Evolutionary conservation across 139 green algal genomes (phyloP).

Genomic region (Closterium sp.): DNA sequence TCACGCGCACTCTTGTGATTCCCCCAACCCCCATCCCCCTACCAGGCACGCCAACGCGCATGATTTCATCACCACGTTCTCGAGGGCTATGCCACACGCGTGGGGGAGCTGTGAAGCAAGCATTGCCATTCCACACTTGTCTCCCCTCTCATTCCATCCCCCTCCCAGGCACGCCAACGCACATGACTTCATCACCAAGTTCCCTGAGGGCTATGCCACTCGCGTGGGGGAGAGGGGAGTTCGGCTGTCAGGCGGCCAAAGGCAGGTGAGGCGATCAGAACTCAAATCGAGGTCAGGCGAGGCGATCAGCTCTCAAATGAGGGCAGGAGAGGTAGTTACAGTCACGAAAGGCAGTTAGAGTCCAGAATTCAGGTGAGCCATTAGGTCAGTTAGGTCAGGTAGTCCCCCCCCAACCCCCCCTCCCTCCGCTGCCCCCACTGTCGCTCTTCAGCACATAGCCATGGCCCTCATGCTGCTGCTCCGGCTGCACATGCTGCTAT

Average conservation of each 20-base stretch:
- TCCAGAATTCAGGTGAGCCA: too few relatives aligned
- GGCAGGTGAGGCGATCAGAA: constrained; percentile 25
- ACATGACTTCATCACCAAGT: constrained; percentile 58
- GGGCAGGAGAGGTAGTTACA: too few relatives aligned
- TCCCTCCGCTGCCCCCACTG: too few relatives aligned
- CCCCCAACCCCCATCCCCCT: too few relatives aligned
- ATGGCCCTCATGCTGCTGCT: constrained; percentile 57
- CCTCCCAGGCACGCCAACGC: constrained; percentile 52
- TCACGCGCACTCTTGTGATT: too few relatives aligned
- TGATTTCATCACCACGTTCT: constrained; percentile 56
- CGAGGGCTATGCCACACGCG: constrained; percentile 48
- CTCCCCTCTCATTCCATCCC: too few relatives aligned
- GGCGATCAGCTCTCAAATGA: neutral
- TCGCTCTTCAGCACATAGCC: constrained; percentile 47
- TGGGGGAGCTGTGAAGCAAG: too few relatives aligned
- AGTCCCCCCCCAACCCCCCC: too few relatives aligned
- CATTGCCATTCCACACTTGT: too few relatives aligned
- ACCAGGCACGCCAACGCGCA: constrained; percentile 54
- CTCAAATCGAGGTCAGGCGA: neutral
- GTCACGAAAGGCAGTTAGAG: too few relatives aligned
- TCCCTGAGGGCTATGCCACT: constrained; percentile 56
- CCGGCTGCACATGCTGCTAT: constrained; percentile 51
- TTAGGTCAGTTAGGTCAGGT: too few relatives aligned
- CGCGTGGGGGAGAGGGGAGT: constrained; percentile 58
- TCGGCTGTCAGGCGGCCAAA: constrained; percentile 55